Base-by-base conservation (phyloP, 371 early-diverging fungal species). In the Syncephalastrum monosporum region DNA sequence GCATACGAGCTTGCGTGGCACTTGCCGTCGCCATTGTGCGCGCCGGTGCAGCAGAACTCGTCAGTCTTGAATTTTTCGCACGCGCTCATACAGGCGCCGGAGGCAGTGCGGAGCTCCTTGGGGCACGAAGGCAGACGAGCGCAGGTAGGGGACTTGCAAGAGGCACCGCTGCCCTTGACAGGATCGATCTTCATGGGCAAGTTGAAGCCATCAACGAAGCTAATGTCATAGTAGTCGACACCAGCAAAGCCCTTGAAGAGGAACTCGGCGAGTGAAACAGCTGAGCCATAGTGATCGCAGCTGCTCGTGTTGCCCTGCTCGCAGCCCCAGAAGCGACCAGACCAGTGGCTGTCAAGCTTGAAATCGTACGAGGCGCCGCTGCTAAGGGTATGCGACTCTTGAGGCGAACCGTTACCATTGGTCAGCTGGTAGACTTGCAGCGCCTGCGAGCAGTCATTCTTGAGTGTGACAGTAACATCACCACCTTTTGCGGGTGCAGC, bases 301-400 rank as follows among this genome's bases (percentile, higher is more conserved):
- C 44, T 66, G 10, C 60, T 53, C 53, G 61, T 43, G 24, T 61
- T 51, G 42, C 74, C 74, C 13, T 61, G 29, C 27, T 54, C 55
- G 61, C 69, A 67, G 33, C 66, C 74, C 74, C 74, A 74, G 15
- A 71, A 49, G 13, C 74, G 61, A 14, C 74, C 75, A 24, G 59
- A 55, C 69, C 69, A 75, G 50, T 59, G 54, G 19, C 54, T 25
- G 16, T 50, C 48, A 8, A 33, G 41, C 15, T 44, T 25, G 13
- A 44, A 43, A 45, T 56, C 55, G 25, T 57, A 38, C 14, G 53
- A 52, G 2, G 46, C 41, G 41, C 63, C 63, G 5, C 47, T 33
- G 42, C 50, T 24, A 10, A 63, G 23, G 19, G 47, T 17, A 13
- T 56, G 42, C 14, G 19, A 16, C 23, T 50, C 46, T 10, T 45